Conservation (phyloP, 1,284 basidiomycete genomes). For the Tilletia indica region DNA sequence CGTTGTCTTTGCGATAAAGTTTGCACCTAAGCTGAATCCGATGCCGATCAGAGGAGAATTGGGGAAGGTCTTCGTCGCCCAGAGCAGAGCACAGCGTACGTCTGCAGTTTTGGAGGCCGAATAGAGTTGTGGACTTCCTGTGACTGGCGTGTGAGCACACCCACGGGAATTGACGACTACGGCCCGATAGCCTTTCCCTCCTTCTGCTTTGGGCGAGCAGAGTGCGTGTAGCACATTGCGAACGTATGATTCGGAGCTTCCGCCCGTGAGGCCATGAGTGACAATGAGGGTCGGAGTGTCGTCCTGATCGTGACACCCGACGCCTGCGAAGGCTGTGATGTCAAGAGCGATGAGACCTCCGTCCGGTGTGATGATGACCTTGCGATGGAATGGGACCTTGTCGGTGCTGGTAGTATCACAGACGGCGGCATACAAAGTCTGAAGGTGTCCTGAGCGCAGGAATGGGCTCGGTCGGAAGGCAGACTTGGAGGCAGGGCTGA, state of each 20-base stretch:
- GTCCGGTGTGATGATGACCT: constrained; percentile 48
- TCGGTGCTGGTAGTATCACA: constrained; percentile 42
- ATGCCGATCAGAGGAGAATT: constrained; percentile 78
- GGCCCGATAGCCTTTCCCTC: constrained; percentile 64
- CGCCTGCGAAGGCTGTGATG: constrained; percentile 26
- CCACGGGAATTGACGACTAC: constrained; percentile 67
- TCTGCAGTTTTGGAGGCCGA: constrained; percentile 78
- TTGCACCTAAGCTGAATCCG: constrained; percentile 91
- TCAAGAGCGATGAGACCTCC: constrained; percentile 51
- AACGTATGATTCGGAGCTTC: constrained; percentile 51
- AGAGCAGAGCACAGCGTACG: constrained; percentile 74
- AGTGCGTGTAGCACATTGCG: constrained; percentile 46
- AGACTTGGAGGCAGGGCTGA: constrained; percentile 1
- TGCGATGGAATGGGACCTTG: constrained; percentile 43
- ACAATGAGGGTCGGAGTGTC: constrained; percentile 43
- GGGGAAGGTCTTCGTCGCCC: constrained; percentile 73
- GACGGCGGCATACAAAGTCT: constrained; percentile 49
- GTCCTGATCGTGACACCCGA: constrained; percentile 23
- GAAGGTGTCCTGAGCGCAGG: constrained; percentile 48
- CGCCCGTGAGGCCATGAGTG: constrained; percentile 53
- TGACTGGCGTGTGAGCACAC: constrained; percentile 81
- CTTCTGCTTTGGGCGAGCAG: constrained; percentile 37
- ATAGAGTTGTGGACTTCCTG: constrained; percentile 69
- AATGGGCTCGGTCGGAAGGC: constrained; percentile 25
- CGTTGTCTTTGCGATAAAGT: constrained; percentile 85